Base-by-base conservation (phyloP, 2,329 filamentous ascomycete species). In the Aspergillus quadricinctus region DNA sequence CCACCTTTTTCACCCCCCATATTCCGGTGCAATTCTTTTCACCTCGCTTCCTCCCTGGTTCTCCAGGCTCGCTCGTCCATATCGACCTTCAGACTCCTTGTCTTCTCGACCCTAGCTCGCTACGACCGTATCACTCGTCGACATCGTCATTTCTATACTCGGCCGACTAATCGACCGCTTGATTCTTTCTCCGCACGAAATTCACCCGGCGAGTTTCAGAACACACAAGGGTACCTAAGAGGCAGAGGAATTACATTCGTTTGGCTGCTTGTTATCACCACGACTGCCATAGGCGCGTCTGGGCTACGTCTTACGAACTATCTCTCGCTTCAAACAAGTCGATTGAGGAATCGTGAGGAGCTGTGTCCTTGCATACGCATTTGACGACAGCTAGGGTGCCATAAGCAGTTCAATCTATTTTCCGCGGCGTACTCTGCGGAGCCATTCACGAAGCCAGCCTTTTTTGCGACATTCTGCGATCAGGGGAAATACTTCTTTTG, bases 1-100 rank as follows among this genome's bases (percentile, higher is more conserved):
- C 61, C 62, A 61, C 53, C 60, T 63, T 56, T 60, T 61, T 55
- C 57, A 60, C 59, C 62, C 62, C 57, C 57, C 59, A 64, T 67
- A 64, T 68, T 62, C 57, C 54, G 55, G 55, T 50, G 58, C 59
- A 54, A 53, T 56, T 56, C 54, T 50, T 57, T 57, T 57, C 49
- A 48, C 61, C 59, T 60, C 55, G n/a, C 56, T 55, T 57, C 61
- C 60, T 60, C 59, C 66, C 61, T 61, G 62, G 58, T 61, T 62
- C 62, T 61, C 62, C 58, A 53, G 50, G 31, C 40, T 48, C 55
- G 50, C 49, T 48, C 41, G 21, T 62, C 57, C 57, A 61, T 58
- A 52, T 55, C 41, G 19, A 51, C 50, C 41, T 21, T 53, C 41
- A 28, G 45, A 27, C 29, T 53, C 25, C 14, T 52, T 49, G 27